Evolutionary conservation across 2,329 filamentous ascomycete species (phyloP).

Genomic region (Nothopassalora personata): DNA sequence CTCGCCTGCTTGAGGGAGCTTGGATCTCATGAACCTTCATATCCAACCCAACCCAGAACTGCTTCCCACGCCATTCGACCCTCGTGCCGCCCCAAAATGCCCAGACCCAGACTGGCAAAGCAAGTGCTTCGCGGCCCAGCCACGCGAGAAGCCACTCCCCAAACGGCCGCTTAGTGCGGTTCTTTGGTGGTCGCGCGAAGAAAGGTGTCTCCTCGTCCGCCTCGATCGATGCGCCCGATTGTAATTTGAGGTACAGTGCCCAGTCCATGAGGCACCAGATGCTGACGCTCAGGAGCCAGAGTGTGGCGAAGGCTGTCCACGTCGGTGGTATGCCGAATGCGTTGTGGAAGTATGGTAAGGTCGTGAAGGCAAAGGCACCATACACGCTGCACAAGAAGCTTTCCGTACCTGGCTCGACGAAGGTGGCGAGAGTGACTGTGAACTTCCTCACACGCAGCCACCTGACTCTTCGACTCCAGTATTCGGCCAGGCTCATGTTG

Average conservation of each 20-base stretch:
- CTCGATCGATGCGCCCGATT: slow-evolving; percentile 66
- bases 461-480: slow-evolving; percentile 72
- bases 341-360: slow-evolving; percentile 58
- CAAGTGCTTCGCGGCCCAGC: slow-evolving; percentile 75
- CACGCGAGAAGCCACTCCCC: slow-evolving; percentile 72
- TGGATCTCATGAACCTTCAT: slow-evolving; percentile 65
- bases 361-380: slow-evolving; percentile 72
- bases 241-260: slow-evolving; percentile 65
- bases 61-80: slow-evolving; percentile 79
- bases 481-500: slow-evolving; percentile 70
- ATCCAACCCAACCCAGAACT: slow-evolving; percentile 75
- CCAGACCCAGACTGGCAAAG: slow-evolving; percentile 84
- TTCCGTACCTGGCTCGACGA: slow-evolving; percentile 91
- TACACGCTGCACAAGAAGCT: slow-evolving; percentile 77
- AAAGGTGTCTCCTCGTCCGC: slow-evolving; percentile 65
- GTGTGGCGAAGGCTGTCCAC: slow-evolving; percentile 59
- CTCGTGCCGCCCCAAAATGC: slow-evolving; percentile 84
- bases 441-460: slow-evolving; percentile 95
- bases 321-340: slow-evolving; percentile 54
- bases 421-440: slow-evolving; percentile 80
- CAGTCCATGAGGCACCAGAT: slow-evolving; percentile 74
- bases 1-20: not conserved
- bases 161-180: slow-evolving; percentile 52
- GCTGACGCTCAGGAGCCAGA: slow-evolving; percentile 62
- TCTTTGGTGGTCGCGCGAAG: slow-evolving; percentile 57